These are phyloP conservation scores for Trametes cingulata DNA, from an alignment of 768 basidiomycete species.

Conservation along the genomic window DNA sequence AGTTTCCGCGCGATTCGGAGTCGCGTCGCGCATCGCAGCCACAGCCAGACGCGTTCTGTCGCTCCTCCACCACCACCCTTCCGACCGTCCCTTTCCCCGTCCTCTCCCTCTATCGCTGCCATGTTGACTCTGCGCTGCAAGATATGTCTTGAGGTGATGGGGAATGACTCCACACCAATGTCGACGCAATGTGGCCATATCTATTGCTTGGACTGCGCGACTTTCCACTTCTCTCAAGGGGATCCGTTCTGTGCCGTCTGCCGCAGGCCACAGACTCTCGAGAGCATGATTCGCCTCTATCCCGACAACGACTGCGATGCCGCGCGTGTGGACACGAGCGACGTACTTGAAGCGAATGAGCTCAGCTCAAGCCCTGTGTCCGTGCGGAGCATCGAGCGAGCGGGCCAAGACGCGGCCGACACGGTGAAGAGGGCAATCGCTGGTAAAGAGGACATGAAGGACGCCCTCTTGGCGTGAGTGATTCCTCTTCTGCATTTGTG, in stretches of 20 bases:
- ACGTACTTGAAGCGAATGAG: background rate
- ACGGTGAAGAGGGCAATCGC: constrained; percentile 11
- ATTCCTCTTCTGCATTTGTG: background rate
- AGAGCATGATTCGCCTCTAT: constrained; percentile 24
- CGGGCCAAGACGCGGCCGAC: constrained; percentile 7
- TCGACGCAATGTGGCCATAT: constrained; percentile 30
- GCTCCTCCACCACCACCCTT: constrained; percentile 6
- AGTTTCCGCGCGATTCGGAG: constrained; percentile 7
- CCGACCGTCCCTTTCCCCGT: background rate
- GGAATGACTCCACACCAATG: constrained; percentile 8
- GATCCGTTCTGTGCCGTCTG: constrained; percentile 24
- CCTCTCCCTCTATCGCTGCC: background rate
- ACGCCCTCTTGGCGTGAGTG: constrained; percentile 11
- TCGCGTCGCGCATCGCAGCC: constrained; percentile 5
- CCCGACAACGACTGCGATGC: constrained; percentile 6
- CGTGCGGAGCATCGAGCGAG: constrained; percentile 13
- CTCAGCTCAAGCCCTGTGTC: constrained; percentile 11
- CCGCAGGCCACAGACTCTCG: constrained; percentile 19
- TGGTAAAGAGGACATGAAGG: constrained; percentile 1
- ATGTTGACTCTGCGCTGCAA: constrained; percentile 20
- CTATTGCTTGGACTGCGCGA: constrained; percentile 30
- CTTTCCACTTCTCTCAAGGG: constrained; percentile 23
- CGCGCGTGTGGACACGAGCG: background rate
- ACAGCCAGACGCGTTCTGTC: constrained; percentile 1
- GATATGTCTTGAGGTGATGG: constrained; percentile 24